Evolutionary conservation across 495 filamentous ascomycete species (phyloP), one percentile per base, ranked within the genome.

Genomic region (Cudoniella acicularis): DNA sequence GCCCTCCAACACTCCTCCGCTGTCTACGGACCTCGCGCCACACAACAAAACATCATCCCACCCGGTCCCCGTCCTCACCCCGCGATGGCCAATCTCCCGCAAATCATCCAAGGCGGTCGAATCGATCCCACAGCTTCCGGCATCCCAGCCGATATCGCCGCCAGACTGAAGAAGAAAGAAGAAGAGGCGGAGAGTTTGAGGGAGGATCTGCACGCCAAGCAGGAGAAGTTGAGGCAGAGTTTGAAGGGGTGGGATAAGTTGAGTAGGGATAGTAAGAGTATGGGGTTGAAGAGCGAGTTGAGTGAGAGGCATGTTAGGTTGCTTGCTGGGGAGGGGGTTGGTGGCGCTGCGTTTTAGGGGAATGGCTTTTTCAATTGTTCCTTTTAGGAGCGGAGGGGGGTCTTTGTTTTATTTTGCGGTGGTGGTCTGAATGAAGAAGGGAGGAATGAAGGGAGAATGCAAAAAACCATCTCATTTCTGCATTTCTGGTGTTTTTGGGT

Each of bases 321-420:
- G 56, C 30, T 69, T 11, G 62, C 64, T 48, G 67, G 67, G 18
- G 67, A 69, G 56, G 64, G 67, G 22, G 62, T 60, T 48, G 64
- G 67, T 24, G 67, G 67, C 41, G 62, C 61, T 25, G 67, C 67
- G 0, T 69, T 69, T 46, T 69, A 56, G 62, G n/a, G n/a, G n/a
- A n/a, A n/a, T n/a, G n/a, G n/a, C n/a, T n/a, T n/a, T n/a, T n/a
- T n/a, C n/a, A n/a, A n/a, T n/a, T n/a, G n/a, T n/a, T n/a, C n/a
- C n/a, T n/a, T n/a, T n/a, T n/a, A n/a, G n/a, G n/a, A n/a, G n/a
- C n/a, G n/a, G n/a, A n/a, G n/a, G n/a, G n/a, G n/a, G n/a, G n/a
- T n/a, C n/a, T n/a, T n/a, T n/a, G n/a, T n/a, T n/a, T n/a, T n/a
- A n/a, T n/a, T n/a, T n/a, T n/a, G n/a, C n/a, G n/a, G n/a, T n/a